Percentiles rank a stretch among this genome's conserved stretches.
phyloP scores from a whole-genome alignment of 495 filamentous ascomycete species.

The Alectoria sarmentosa region DNA sequence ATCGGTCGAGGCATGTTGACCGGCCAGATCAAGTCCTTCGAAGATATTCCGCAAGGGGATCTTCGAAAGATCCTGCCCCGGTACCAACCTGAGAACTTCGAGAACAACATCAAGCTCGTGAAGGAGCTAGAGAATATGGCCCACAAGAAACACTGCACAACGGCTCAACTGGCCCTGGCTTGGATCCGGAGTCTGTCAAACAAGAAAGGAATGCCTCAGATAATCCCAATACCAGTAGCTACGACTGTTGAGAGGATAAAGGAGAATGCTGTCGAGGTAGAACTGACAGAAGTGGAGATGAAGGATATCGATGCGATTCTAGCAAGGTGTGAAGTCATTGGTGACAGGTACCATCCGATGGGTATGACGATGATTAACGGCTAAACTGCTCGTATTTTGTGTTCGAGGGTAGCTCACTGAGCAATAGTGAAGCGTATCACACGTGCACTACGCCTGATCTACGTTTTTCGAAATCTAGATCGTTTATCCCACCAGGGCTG shows the following conservation, averaged over 20 bases:
- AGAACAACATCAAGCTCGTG: conserved; percentile 65
- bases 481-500: too few relatives aligned
- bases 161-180: conserved; percentile 67
- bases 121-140: conserved; percentile 59
- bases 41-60: conserved; percentile 57
- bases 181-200: conserved; percentile 39
- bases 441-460: not conserved
- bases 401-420: not conserved
- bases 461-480: not conserved
- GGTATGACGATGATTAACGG: not conserved
- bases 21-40: conserved; percentile 51
- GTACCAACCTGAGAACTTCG: conserved; percentile 63
- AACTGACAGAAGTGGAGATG: conserved; percentile 38
- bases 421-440: not conserved
- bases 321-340: conserved; percentile 19
- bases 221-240: conserved; percentile 83
- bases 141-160: conserved; percentile 57
- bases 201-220: conserved; percentile 54
- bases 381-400: not conserved
- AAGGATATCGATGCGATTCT: conserved; percentile 40
- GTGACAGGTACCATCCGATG: conserved; percentile 24
- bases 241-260: conserved; percentile 43
- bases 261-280: conserved; percentile 30
- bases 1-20: conserved; percentile 48
- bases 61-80: conserved; percentile 47